phyloP scores from a whole-genome alignment of 768 basidiomycete genomes.

The Krasilnikovozyma curviuscula region DNA sequence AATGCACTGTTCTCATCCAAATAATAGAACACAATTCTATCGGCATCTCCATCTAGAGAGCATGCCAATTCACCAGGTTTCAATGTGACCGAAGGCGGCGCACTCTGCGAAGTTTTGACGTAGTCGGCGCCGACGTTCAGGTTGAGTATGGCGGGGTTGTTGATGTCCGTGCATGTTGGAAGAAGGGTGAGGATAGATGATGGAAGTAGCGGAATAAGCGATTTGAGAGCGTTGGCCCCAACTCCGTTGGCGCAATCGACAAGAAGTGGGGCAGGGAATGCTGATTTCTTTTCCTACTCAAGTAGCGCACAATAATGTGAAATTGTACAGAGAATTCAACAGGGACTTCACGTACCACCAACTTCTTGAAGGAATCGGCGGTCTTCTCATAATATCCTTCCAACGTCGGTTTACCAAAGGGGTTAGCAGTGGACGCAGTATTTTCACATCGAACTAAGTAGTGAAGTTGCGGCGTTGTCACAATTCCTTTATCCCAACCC shows the following conservation, averaged over 20 bases:
- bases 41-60: constrained; percentile 92
- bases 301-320: background rate
- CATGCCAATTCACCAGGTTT: constrained; percentile 63
- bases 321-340: background rate
- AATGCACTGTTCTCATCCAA: constrained; percentile 57
- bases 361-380: constrained; percentile 57
- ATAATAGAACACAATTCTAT: constrained; percentile 90
- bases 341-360: constrained; percentile 52
- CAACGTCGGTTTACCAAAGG: constrained; percentile 48
- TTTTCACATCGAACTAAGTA: constrained; percentile 83
- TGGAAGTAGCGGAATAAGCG: constrained; percentile 10
- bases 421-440: too few relatives aligned
- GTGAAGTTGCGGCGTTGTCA: constrained; percentile 87
- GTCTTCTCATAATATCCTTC: constrained; percentile 73
- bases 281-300: constrained; percentile 25
- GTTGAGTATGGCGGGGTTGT: constrained; percentile 57
- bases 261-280: constrained; percentile 37
- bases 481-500: constrained; percentile 55
- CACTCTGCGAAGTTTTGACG: constrained; percentile 83
- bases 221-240: constrained; percentile 49
- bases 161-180: constrained; percentile 48
- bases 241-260: constrained; percentile 99
- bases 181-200: constrained; percentile 35
- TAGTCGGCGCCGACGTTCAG: constrained; percentile 81
- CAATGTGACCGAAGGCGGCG: constrained; percentile 31